Evolutionary conservation across 2,329 filamentous ascomycete species (phyloP).

Genomic region (Epichloe brachyelytri): DNA sequence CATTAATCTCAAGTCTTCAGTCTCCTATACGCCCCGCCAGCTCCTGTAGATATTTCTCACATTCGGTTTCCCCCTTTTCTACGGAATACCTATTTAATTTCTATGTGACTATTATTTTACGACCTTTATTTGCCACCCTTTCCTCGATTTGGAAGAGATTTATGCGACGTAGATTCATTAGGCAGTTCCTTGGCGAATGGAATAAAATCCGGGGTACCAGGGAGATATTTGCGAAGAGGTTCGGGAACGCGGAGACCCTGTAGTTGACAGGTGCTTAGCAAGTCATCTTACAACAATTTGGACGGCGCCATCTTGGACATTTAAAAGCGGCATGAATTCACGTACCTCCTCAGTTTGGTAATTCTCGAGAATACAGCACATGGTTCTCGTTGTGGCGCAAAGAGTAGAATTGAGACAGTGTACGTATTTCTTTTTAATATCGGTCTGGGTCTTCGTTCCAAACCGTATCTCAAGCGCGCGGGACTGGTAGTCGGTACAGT

Average conservation of each 20-base stretch:
- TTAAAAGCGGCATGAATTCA: background rate
- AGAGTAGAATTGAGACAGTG: conserved; percentile 86
- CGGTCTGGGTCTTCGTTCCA: conserved; percentile 75
- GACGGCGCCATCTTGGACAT: background rate
- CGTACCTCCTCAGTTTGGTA: conserved; percentile 75
- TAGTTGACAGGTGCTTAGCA: background rate
- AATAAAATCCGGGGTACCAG: conserved; percentile 78
- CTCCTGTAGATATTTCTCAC: too few species aligned
- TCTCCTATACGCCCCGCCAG: too few species aligned
- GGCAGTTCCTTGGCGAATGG: conserved; percentile 77
- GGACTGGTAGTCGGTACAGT: conserved; percentile 96
- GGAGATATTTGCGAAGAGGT: conserved; percentile 77
- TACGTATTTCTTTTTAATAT: conserved; percentile 79
- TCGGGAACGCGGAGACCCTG: conserved; percentile 70
- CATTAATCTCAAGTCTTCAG: too few species aligned
- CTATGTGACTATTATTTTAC: background rate
- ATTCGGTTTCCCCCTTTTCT: too few species aligned
- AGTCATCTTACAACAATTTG: background rate
- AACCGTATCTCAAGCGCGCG: conserved; percentile 87
- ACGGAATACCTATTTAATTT: too few species aligned
- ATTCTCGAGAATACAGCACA: conserved; percentile 94
- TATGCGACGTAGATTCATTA: conserved; percentile 41
- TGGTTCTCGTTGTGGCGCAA: conserved; percentile 78
- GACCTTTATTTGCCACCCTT: conserved; percentile 17
- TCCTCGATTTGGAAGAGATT: conserved; percentile 16